Evolutionary conservation across 371 early-diverging fungal genomes (phyloP), one percentile per base, ranked within the genome.

Genomic region (Fennellomyces sp.): DNA sequence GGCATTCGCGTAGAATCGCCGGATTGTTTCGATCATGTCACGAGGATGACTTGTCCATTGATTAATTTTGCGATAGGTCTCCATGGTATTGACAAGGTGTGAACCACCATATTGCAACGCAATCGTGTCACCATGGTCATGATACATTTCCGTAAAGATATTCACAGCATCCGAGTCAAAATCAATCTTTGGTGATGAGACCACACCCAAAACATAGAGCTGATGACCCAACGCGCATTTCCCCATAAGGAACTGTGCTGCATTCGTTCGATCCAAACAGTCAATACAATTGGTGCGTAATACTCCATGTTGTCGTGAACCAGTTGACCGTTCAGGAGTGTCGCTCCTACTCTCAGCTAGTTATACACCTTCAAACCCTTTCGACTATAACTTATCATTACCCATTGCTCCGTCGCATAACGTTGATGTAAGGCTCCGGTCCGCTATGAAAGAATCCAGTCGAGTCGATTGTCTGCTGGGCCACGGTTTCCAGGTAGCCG

Each of bases 71-170:
- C 97, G 85, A 67, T 98, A 98, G 0, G 97, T 95, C 63, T 95
- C 94, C 87, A 97, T 95, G 5, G 97, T 97, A 66, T 97, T 98
- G 19, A 98, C 99, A 28, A 98, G 80, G 73, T 95, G 94, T 1
- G 98, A 97, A 3, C 99, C 99, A 48, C 99, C 97, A 73, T 99
- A 99, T 70, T 99, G 99, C 17, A 99, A 70, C 1, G 99, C 99
- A 48, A 99, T 93, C 4, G 94, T 96, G 70, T 99, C 97, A 23
- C 99, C 99, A 73, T 99, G 96, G 57, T 97, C 94, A 63, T 96
- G 96, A 80, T 97, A 99, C 94, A 99, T 93, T 64, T 92, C 94
- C 19, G 94, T 98, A 56, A 99, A 82, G 49, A 96, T 87, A 62
- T 94, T 93, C 13, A 91, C 87, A 0, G 91, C 94, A 68, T 97